Conservation (phyloP, 208 protist species). For the Acanthamoeba castellanii region DNA sequence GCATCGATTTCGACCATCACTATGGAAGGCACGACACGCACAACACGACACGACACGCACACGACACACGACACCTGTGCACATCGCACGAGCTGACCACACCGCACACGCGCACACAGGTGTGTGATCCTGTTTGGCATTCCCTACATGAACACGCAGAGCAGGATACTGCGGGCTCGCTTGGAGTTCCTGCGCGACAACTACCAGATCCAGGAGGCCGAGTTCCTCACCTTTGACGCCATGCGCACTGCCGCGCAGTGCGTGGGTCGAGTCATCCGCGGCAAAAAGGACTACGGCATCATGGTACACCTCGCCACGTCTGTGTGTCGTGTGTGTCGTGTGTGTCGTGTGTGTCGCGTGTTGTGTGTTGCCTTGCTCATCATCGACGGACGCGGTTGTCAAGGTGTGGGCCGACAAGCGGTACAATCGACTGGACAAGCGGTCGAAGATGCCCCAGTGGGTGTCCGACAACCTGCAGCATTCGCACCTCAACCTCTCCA, state of each 20-base stretch:
- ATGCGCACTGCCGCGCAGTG: conserved; percentile 99
- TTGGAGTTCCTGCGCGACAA: conserved; percentile 96
- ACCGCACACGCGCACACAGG: neutral
- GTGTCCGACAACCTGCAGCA: conserved; percentile 86
- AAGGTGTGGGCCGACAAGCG: conserved; percentile 83
- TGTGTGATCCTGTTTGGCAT: conserved; percentile 98
- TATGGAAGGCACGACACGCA: conserved; percentile 92
- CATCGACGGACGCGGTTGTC: no score
- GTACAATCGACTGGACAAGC: conserved; percentile 96
- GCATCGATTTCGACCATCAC: conserved; percentile 99
- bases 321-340: neutral
- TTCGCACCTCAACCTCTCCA: conserved; percentile 86
- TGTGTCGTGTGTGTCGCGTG: no score
- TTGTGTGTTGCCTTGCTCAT: no score
- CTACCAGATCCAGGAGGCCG: conserved; percentile 96
- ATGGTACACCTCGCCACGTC: conserved; percentile 95
- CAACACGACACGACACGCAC: neutral
- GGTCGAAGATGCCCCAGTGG: conserved; percentile 92
- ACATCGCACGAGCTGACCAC: no score
- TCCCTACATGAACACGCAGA: conserved; percentile 94
- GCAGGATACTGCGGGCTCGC: conserved; percentile 70
- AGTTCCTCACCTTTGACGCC: conserved; percentile 99
- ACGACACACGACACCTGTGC: no score
- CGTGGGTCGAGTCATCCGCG: conserved; percentile 98
- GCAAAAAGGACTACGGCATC: conserved; percentile 99